Evolutionary conservation across 2,329 filamentous ascomycete species (phyloP).

Genomic region (Dichotomopilus funicola): DNA sequence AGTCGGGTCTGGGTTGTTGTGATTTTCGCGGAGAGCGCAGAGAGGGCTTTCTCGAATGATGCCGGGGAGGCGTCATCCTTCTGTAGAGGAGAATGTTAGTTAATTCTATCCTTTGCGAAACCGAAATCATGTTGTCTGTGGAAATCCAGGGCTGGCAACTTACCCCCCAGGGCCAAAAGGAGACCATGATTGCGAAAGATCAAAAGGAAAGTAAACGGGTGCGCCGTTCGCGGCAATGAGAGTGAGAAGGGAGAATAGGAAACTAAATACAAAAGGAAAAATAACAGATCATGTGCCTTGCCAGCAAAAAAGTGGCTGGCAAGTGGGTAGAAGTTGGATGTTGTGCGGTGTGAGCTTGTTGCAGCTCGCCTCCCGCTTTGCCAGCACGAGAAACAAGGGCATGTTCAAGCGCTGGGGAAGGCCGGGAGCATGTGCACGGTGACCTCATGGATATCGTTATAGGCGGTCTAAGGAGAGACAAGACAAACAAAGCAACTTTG

Average conservation of each 20-base stretch:
- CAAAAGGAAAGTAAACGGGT: background rate
- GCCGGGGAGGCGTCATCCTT: constrained; percentile 75
- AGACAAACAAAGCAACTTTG: too few species aligned
- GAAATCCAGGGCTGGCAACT: constrained; percentile 21
- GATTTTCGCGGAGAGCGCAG: constrained; percentile 76
- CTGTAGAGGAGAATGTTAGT: constrained; percentile 37
- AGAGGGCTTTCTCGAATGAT: constrained; percentile 87
- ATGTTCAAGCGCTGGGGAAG: background rate
- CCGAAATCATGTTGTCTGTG: background rate
- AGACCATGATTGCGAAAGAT: constrained; percentile 23
- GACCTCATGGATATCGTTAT: constrained; percentile 21
- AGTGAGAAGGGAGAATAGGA: too few species aligned
- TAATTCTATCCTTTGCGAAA: background rate
- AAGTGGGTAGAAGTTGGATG: background rate
- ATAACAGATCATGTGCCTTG: background rate
- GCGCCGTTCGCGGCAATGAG: too few species aligned
- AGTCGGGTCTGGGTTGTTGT: constrained; percentile 64
- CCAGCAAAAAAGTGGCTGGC: background rate
- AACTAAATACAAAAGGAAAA: background rate
- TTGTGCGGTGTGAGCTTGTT: constrained; percentile 1
- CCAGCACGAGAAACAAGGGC: background rate
- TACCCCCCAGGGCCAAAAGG: constrained; percentile 60
- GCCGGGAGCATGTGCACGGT: constrained; percentile 15
- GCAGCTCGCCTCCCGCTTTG: constrained; percentile 1
- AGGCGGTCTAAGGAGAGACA: constrained; percentile 1